These are phyloP conservation scores for Coniella lustricola DNA, from an alignment of 2,329 filamentous ascomycete species.

Conservation along the genomic window DNA sequence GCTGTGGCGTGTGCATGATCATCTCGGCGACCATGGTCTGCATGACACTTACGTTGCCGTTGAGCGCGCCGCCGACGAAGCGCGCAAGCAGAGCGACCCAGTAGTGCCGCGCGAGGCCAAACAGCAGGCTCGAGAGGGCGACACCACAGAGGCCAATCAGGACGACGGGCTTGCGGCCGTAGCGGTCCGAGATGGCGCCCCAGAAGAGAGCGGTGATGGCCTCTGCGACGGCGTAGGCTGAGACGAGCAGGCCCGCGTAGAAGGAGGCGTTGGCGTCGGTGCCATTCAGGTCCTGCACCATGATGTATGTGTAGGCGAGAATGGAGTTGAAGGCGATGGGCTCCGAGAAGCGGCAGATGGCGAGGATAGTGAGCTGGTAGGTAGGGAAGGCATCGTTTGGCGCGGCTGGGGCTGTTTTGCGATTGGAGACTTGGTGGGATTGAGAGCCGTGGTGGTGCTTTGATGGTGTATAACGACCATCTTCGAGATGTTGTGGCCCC, in stretches of 20 bases:
- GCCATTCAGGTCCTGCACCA: constrained; percentile 33
- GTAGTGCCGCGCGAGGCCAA: constrained; percentile 33
- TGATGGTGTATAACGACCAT: not conserved
- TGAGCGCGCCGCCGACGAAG: constrained; percentile 32
- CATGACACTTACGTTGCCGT: constrained; percentile 35
- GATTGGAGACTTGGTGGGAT: too few species aligned
- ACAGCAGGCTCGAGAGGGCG: constrained; percentile 33
- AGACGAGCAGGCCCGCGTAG: constrained; percentile 41
- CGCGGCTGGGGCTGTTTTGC: not conserved
- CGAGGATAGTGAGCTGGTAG: constrained; percentile 37
- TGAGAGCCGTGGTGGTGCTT: too few species aligned
- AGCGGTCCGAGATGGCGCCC: constrained; percentile 34
- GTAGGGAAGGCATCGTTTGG: constrained; percentile 29
- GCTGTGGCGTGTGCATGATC: constrained; percentile 31
- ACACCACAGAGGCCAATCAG: constrained; percentile 26
- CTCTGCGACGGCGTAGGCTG: constrained; percentile 37
- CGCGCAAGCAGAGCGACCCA: constrained; percentile 36
- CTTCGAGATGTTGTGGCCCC: not conserved
- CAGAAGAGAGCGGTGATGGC: constrained; percentile 35
- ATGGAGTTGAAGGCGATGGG: constrained; percentile 40
- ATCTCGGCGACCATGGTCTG: constrained; percentile 36
- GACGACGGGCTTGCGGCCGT: constrained; percentile 28
- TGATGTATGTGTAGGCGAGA: constrained; percentile 35
- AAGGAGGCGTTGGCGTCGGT: constrained; percentile 37
- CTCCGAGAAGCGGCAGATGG: constrained; percentile 38